Conservation (phyloP, 2,329 filamentous ascomycete genomes). For the Hypoxylon sp. region DNA sequence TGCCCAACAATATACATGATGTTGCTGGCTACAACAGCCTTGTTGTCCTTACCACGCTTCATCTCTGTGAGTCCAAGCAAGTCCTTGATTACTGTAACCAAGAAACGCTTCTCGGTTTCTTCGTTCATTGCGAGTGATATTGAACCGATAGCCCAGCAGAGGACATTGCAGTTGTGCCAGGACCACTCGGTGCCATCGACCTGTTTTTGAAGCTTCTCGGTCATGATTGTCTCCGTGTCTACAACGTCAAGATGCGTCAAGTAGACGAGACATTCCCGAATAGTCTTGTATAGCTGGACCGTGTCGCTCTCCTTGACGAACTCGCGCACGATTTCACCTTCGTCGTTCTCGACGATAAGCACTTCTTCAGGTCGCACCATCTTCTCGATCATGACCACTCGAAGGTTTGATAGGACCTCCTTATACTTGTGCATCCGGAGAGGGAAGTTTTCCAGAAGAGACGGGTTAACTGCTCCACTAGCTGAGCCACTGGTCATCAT, state of each 20-base stretch:
- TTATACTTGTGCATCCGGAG: conserved; percentile 98
- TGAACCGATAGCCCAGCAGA: conserved; percentile 99
- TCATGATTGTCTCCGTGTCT: conserved; percentile 99
- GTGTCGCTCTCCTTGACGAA: conserved; percentile 99
- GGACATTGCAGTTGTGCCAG: conserved; percentile 99
- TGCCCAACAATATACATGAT: conserved; percentile 99
- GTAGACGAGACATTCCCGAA: conserved; percentile 95
- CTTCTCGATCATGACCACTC: conserved; percentile 99
- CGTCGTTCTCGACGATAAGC: conserved; percentile 98
- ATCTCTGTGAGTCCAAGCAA: conserved; percentile 96
- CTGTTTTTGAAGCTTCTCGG: conserved; percentile 94
- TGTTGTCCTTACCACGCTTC: conserved; percentile 99
- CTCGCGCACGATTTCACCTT: conserved; percentile 98
- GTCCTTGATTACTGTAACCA: conserved; percentile 99
- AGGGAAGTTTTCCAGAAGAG: conserved; percentile 87
- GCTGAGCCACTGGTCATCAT: conserved; percentile 82
- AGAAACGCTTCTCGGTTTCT: conserved; percentile 97
- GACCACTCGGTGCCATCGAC: conserved; percentile 98
- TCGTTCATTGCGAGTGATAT: conserved; percentile 99
- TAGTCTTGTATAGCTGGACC: conserved; percentile 99
- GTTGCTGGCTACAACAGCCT: conserved; percentile 97
- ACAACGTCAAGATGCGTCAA: conserved; percentile 97
- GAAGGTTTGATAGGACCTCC: conserved; percentile 91
- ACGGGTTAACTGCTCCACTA: conserved; percentile 87
- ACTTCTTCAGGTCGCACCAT: conserved; percentile 99